These are phyloP conservation scores for Daphne laureola DNA, from an alignment of 441 rosid genomes.

Conservation along the genomic window DNA sequence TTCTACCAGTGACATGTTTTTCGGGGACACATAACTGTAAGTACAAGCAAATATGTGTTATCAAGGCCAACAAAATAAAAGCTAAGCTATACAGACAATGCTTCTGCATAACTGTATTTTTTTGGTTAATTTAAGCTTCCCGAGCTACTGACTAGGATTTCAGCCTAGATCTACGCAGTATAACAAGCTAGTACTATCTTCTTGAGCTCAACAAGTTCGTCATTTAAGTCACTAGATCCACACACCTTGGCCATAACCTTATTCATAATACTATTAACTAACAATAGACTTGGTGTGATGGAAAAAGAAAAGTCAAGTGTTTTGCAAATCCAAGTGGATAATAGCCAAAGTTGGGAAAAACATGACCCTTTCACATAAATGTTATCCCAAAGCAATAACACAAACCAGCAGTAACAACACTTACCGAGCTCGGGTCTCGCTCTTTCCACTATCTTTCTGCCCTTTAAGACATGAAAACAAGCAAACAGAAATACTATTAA, in stretches of 20 bases:
- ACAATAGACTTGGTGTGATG: not conserved
- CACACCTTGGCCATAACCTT: not conserved
- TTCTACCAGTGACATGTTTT: slow-evolving; percentile 24
- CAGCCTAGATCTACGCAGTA: not conserved
- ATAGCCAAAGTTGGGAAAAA: not conserved
- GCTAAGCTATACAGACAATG: not conserved
- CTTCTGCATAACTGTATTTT: not conserved
- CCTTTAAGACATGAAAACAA: slow-evolving; percentile 20
- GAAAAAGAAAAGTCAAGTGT: not conserved
- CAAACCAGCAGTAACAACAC: slow-evolving; percentile 8
- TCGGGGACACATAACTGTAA: slow-evolving; percentile 22
- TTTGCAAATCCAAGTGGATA: not conserved
- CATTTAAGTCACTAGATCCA: too few relatives aligned
- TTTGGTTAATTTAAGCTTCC: too few relatives aligned
- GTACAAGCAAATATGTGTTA: not conserved
- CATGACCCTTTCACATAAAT: not conserved
- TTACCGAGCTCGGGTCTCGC: slow-evolving; percentile 22
- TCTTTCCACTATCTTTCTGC: slow-evolving; percentile 16
- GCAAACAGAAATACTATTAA: slow-evolving; percentile 9
- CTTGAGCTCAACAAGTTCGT: not conserved
- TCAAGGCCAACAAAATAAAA: not conserved
- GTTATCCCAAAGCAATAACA: not conserved
- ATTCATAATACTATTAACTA: not conserved
- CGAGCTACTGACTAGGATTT: not conserved
- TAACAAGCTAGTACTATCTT: not conserved